Evolutionary conservation across 257 asterid genomes (phyloP), one percentile per base, ranked within the genome.

Genomic region (Vinca minor): DNA sequence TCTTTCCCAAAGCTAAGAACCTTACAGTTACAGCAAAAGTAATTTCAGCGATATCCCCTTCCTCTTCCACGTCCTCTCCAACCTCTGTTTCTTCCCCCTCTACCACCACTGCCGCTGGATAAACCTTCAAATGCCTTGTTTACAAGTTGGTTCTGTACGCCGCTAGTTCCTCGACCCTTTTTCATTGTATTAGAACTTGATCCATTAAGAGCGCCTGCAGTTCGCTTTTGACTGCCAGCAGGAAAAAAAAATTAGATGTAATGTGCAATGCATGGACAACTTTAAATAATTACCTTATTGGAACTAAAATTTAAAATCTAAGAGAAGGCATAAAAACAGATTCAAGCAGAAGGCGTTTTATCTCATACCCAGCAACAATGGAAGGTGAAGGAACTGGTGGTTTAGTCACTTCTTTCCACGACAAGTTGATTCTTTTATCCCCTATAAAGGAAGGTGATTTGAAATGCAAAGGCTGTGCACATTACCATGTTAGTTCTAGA

Each of bases 371-470:
- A 39, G 88, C 75, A 65, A 66, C 70, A 76, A 81, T 60, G 46
- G 83, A 71, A 69, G 66, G 60, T 35, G 93, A 28, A 23, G 84
- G 26, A 23, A 66, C 66, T 42, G 84, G 73, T 66, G 83, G 68
- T 71, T 84, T 91, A 29, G 78, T 53, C 39, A 68, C 80, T 79
- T 88, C 98, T 78, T 73, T 91, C 98, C 96, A 91, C n/a, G 98
- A 91, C 82, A 89, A 78, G 74, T 64, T 85, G 14, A 85, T 76
- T 76, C 83, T 91, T 79, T 82, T 81, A 82, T 83, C 95, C 54
- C 95, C 93, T 0, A 83, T 81, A 73, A 91, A 91, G 18, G 91
- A 83, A 66, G 98, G 98, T 34, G 86, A 84, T 79, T 91, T 91
- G 39, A 85, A 70, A 74, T 84, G 96, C 96, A 92, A 75, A 14